phyloP scores from a whole-genome alignment of 805 yeast species.

The Kodamaea kakaduensis region DNA sequence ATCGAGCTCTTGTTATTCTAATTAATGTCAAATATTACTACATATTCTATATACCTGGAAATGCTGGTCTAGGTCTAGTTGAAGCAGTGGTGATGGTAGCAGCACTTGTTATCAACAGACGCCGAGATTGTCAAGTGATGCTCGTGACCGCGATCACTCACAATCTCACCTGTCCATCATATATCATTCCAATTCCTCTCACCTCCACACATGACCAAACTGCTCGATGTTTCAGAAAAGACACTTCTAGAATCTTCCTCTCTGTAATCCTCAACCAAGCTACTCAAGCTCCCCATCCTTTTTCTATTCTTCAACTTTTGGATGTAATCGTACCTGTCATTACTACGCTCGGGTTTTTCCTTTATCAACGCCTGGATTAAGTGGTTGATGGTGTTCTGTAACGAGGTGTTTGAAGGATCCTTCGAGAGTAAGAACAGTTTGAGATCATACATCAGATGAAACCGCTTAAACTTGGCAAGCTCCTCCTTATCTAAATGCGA shows the following conservation, averaged over 20 bases:
- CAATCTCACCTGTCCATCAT: no score
- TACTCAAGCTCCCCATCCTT: slow-evolving; percentile 1
- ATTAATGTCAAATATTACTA: no score
- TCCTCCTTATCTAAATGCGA: slow-evolving; percentile 21
- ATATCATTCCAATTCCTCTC: slow-evolving; percentile 5
- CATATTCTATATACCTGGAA: no score
- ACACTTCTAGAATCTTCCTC: slow-evolving; percentile 8
- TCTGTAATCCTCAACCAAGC: slow-evolving; percentile 4
- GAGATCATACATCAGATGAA: slow-evolving; percentile 16
- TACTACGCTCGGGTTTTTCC: neutral
- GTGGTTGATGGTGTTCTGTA: slow-evolving; percentile 4
- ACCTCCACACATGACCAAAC: slow-evolving; percentile 20
- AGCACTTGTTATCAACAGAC: no score
- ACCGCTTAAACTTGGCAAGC: slow-evolving; percentile 21
- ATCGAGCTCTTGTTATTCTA: no score
- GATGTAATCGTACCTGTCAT: slow-evolving; percentile 1
- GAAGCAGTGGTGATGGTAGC: no score
- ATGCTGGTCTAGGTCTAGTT: no score
- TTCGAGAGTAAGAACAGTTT: slow-evolving; percentile 10
- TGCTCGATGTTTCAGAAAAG: slow-evolving; percentile 15
- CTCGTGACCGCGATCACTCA: no score
- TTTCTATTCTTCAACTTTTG: slow-evolving; percentile 1
- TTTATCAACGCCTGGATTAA: slow-evolving; percentile 6
- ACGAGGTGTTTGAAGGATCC: slow-evolving; percentile 4
- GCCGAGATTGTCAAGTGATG: no score